phyloP scores from a whole-genome alignment of 768 basidiomycete species.

The Gautieria morchelliformis region DNA sequence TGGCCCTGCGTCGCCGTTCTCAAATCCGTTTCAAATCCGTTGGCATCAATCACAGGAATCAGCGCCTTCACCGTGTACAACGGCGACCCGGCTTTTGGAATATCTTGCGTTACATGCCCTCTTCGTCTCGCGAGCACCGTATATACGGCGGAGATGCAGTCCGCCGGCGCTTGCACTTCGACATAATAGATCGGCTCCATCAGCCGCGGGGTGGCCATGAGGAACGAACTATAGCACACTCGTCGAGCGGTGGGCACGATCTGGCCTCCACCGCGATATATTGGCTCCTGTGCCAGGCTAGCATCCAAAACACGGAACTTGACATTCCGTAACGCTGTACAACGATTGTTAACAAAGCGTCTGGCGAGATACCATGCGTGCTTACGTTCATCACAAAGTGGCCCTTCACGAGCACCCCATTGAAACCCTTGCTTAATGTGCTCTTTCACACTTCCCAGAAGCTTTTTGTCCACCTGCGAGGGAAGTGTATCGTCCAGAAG shows the following conservation, averaged over 20 bases:
- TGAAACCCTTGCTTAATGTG: constrained; percentile 99
- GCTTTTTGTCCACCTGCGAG: constrained; percentile 92
- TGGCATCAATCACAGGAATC: constrained; percentile 97
- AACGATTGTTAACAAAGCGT: not conserved
- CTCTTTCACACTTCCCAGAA: constrained; percentile 82
- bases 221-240: constrained; percentile 97
- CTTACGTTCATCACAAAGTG: constrained; percentile 97
- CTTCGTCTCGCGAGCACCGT: constrained; percentile 96
- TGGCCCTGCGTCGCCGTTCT: constrained; percentile 97
- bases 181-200: constrained; percentile 99
- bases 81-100: constrained; percentile 96
- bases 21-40: constrained; percentile 97
- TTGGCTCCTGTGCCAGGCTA: constrained; percentile 86
- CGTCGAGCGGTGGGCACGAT: constrained; percentile 98
- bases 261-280: constrained; percentile 96
- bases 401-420: constrained; percentile 97
- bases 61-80: constrained; percentile 97
- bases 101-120: constrained; percentile 98
- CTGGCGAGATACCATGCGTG: constrained; percentile 15
- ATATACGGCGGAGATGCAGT: constrained; percentile 97
- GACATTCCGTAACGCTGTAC: constrained; percentile 90
- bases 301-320: constrained; percentile 96
- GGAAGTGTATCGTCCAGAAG: constrained; percentile 94
- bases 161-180: constrained; percentile 98
- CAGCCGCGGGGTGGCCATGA: constrained; percentile 92